Evolutionary conservation across 2,329 filamentous ascomycete genomes (phyloP), one percentile per base, ranked within the genome.

Genomic region (Fusarium verrucosum): DNA sequence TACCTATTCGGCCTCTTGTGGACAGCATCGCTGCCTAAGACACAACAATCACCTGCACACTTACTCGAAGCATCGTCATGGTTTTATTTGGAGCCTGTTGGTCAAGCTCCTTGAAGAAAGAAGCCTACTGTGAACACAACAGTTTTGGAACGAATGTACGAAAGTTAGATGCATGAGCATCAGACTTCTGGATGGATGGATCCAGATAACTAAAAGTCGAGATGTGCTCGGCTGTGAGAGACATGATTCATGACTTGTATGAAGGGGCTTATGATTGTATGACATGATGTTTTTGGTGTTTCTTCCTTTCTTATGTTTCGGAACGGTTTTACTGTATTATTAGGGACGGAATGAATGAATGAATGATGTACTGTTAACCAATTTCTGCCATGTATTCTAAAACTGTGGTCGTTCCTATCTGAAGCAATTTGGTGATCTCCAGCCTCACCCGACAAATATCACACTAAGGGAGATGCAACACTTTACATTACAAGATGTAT

Each of bases 291-390:
- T n/a, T n/a, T n/a, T n/a, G n/a, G n/a, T n/a, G n/a, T n/a, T n/a
- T n/a, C n/a, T n/a, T n/a, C n/a, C 47, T 42, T 40, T 26, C 16
- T 40, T 41, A n/a, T n/a, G n/a, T n/a, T 38, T 38, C 50, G 33
- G 41, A 45, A 33, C 36, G 23, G 17, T 17, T 66, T 51, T 51
- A 45, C 35, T 58, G 44, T 65, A 64, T 50, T 30, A 40, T 38
- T 50, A 40, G 26, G 20, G 23, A 45, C 38, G 38, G 26, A 49
- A 54, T n/a, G 44, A 45, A n/a, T 40, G 36, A 22, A 58, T 33
- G 45, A 37, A 19, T 47, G 25, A 50, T 40, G 28, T 30, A 49
- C 35, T 38, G 20, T 28, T 20, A 44, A 38, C 46, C 32, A 20
- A 7, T 23, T 19, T 32, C 14, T 8, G 19, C 10, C 23, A 42